Evolutionary conservation across 1,284 basidiomycete species (phyloP).

Genomic region (Boletus smithii): DNA sequence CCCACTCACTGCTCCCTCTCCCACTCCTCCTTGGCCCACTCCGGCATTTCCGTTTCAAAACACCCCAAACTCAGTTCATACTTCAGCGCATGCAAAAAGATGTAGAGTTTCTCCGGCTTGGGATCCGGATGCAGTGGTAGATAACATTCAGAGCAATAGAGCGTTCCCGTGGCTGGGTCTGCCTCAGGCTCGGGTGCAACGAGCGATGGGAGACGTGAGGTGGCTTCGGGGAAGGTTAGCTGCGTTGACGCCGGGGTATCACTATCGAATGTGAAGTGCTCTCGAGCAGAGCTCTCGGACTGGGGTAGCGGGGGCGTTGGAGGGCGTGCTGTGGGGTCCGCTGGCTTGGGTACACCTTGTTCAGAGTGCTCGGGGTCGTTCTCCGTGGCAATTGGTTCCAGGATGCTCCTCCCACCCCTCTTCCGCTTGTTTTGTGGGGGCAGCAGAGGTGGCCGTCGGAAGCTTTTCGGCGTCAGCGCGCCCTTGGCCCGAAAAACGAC

Average conservation of each 20-base stretch:
- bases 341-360: background rate
- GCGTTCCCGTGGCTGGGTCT: slow-evolving; percentile 31
- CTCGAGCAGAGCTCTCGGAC: background rate
- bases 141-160: slow-evolving; percentile 85
- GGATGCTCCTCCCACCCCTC: slow-evolving; percentile 42
- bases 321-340: background rate
- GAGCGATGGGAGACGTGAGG: slow-evolving; percentile 20
- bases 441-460: slow-evolving; percentile 45
- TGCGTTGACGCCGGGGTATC: background rate
- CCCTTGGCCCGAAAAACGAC: slow-evolving; percentile 76
- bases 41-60: slow-evolving; percentile 75
- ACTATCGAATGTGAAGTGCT: background rate
- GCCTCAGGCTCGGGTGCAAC: slow-evolving; percentile 26
- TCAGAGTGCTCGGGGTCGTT: background rate
- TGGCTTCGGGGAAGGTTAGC: slow-evolving; percentile 24
- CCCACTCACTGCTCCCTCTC: slow-evolving; percentile 46
- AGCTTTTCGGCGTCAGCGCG: slow-evolving; percentile 47
- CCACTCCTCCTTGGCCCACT: slow-evolving; percentile 67
- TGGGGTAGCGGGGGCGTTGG: background rate
- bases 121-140: slow-evolving; percentile 89
- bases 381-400: slow-evolving; percentile 22
- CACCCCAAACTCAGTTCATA: slow-evolving; percentile 75
- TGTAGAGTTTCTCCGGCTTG: slow-evolving; percentile 84
- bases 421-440: slow-evolving; percentile 57
- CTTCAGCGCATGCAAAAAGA: slow-evolving; percentile 86